Conservation (phyloP, 805 yeast species). For the Cyberlindnera subsufficiens region DNA sequence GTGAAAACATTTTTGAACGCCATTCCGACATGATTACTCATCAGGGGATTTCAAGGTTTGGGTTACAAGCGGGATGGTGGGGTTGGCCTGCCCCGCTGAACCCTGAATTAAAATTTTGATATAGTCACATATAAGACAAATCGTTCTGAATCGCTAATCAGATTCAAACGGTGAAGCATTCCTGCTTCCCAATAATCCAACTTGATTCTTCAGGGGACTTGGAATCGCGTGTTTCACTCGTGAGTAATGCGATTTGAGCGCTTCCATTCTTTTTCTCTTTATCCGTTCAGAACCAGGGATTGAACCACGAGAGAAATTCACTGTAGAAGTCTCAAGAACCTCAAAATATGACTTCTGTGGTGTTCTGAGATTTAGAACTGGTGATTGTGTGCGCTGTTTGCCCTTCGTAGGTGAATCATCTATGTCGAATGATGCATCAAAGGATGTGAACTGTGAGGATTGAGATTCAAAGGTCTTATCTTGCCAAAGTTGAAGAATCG, state of each 20-base stretch:
- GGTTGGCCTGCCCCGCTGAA: no score
- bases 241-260: slow-evolving; percentile 29
- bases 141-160: no score
- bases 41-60: no score
- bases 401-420: slow-evolving; percentile 21
- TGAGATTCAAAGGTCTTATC: slow-evolving; percentile 8
- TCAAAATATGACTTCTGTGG: slow-evolving; percentile 14
- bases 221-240: slow-evolving; percentile 31
- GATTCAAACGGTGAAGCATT: no score
- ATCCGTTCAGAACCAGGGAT: slow-evolving; percentile 34
- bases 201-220: slow-evolving; percentile 25
- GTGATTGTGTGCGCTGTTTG: neutral
- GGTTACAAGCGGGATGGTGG: no score
- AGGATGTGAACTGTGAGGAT: neutral
- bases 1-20: no score
- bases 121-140: no score
- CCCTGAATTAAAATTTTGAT: no score
- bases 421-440: slow-evolving; percentile 3
- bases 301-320: slow-evolving; percentile 8
- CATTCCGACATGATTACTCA: no score
- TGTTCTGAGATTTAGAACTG: slow-evolving; percentile 13
- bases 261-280: slow-evolving; percentile 30
- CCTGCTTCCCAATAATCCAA: no score
- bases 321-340: neutral
- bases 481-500: slow-evolving; percentile 30